Evolutionary conservation across 495 filamentous ascomycete species (phyloP), one percentile per base, ranked within the genome.

Genomic region (Clohesyomyces aquaticus): DNA sequence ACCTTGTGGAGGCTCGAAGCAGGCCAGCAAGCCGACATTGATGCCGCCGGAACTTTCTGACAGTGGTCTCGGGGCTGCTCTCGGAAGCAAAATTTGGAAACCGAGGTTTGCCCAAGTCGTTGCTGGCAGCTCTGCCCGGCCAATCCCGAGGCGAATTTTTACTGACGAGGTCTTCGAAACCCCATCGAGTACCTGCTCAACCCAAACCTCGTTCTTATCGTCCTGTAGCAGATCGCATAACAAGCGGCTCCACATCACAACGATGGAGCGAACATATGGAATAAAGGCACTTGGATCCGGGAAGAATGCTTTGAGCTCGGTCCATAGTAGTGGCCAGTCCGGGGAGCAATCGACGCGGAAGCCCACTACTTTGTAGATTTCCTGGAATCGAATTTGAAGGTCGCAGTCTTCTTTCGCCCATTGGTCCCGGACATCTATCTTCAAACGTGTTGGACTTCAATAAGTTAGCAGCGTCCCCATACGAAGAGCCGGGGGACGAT

Each of bases 381-480:
- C 32, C 28, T 54, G 28, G 41, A 53, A 51, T 4, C 48, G 28
- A 19, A 53, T 29, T 29, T 62, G 59, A 42, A 62, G 59, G 1
- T 32, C 42, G 12, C 43, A 43, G 29, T 38, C 35, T 45, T 62
- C 59, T 38, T 62, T 62, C 6, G 49, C 27, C 59, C 59, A 62
- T 8, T 62, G 49, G 49, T 62, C 59, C 10, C 59, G 59, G 25
- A 62, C 47, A 47, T 62, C 59, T 4, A 62, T 26, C 29, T 62
- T 62, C 19, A 62, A 27, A 3, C 59, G 48, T 2, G 49, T 62
- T 41, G 59, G 59, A 18, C 59, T 62, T 11, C 6, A 3, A 16
- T 14, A 16, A 18, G 22, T 62, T 54, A 62, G 49, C 21, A n/a
- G 23, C 4, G 19, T 45, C 4, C 14, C 21, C 2, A 62, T n/a